These are phyloP conservation scores for Elasticomyces elasticus DNA, from an alignment of 495 filamentous ascomycete species.

Conservation along the genomic window DNA sequence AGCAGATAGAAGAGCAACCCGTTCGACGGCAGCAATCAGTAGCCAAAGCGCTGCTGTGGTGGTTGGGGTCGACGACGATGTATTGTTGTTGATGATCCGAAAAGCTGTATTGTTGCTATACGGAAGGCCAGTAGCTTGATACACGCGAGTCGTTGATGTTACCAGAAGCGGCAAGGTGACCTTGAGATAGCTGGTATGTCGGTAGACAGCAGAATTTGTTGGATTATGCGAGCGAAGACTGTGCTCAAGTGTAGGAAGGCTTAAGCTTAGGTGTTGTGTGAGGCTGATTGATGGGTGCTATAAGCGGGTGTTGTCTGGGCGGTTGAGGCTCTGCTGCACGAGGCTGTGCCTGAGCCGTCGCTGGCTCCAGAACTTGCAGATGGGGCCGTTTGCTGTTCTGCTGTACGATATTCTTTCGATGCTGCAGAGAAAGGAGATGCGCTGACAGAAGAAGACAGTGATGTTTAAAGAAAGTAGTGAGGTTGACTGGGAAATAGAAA, in stretches of 20 bases:
- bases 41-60: not conserved
- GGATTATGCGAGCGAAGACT: constrained; percentile 1
- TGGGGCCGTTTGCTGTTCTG: not conserved
- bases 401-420: not conserved
- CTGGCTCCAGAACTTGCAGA: not conserved
- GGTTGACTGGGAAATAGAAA: not conserved
- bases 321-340: constrained; percentile 1
- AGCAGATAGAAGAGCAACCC: not conserved
- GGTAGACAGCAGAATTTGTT: not conserved
- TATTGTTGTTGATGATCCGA: too few species aligned
- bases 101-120: not conserved
- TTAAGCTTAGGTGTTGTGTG: not conserved
- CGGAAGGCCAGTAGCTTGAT: not conserved
- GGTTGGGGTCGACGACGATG: not conserved
- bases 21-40: not conserved
- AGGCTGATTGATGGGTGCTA: not conserved
- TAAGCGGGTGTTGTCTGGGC: not conserved
- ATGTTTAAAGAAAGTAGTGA: not conserved
- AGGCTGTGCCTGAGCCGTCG: not conserved
- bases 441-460: not conserved
- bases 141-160: not conserved
- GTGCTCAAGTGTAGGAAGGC: not conserved
- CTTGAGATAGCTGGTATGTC: not conserved
- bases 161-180: not conserved
- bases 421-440: not conserved